phyloP scores from a whole-genome alignment of 805 yeast species.

The Teunomyces lycoperdinae region DNA sequence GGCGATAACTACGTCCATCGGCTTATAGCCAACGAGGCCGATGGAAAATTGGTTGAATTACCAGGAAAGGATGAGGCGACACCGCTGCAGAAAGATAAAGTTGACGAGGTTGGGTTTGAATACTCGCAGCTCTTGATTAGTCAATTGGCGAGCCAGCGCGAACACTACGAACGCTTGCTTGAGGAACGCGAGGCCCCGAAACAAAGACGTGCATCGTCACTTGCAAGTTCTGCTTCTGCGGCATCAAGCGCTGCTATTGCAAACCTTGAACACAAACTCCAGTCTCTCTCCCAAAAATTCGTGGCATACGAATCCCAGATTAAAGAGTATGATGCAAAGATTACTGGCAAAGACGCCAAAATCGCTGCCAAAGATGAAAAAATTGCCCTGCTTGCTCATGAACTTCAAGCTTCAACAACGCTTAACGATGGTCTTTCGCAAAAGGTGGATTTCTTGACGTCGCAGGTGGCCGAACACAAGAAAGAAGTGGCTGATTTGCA shows the following conservation, averaged over 20 bases:
- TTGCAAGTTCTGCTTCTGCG: neutral
- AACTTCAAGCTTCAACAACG: slow-evolving; percentile 29
- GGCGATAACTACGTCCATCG: slow-evolving; percentile 90
- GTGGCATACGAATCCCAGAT: neutral
- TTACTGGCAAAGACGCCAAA: slow-evolving; percentile 28
- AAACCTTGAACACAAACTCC: no score
- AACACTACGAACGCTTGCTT: slow-evolving; percentile 61
- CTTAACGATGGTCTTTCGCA: slow-evolving; percentile 38
- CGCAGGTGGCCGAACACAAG: slow-evolving; percentile 24
- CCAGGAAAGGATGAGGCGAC: slow-evolving; percentile 29
- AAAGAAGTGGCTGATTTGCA: slow-evolving; percentile 25
- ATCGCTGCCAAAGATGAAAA: slow-evolving; percentile 28
- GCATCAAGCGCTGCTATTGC: neutral
- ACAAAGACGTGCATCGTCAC: slow-evolving; percentile 19
- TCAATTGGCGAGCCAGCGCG: slow-evolving; percentile 83
- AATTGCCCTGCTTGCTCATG: slow-evolving; percentile 25
- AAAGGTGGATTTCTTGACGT: slow-evolving; percentile 34
- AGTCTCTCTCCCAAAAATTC: neutral
- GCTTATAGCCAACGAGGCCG: slow-evolving; percentile 76
- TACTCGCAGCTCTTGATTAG: slow-evolving; percentile 75
- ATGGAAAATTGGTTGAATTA: slow-evolving; percentile 86
- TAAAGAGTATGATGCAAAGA: slow-evolving; percentile 19
- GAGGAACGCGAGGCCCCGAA: slow-evolving; percentile 18
- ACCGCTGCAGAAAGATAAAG: slow-evolving; percentile 27
- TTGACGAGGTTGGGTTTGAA: slow-evolving; percentile 66